Evolutionary conservation across 2,329 filamentous ascomycete species (phyloP), one percentile per base, ranked within the genome.

Genomic region (Sarocladium oryzae): DNA sequence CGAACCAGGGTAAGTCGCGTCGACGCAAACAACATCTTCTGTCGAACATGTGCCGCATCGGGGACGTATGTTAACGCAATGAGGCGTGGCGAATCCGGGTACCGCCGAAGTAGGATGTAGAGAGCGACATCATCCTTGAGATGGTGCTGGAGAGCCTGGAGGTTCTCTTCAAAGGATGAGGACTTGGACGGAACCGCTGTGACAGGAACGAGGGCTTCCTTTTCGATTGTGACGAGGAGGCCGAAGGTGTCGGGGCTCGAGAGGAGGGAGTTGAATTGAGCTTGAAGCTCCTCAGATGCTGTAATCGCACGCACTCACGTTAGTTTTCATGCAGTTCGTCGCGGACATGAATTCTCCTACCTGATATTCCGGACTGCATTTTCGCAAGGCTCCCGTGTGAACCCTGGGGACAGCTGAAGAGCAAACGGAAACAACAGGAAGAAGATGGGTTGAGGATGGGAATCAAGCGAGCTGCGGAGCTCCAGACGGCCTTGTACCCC

Each of bases 21-120:
- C 21, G 83, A 81, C 5, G 88, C 88, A 66, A 92, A 91, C 20
- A 93, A 78, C 85, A 89, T 93, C 75, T 93, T 93, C 65, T 89
- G 85, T 35, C 88, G 83, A 52, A 93, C 88, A 24, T 85, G 86
- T 35, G 88, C 88, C 1, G 80, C 64, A 66, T 92, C 86, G 23
- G 88, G 89, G 5, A 93, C 82, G 66, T 90, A 93, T 32, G 87
- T 89, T 32, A 91, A 72, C 41, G 84, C 86, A 23, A 86, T 70
- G 56, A 90, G 82, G 56, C 67, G 68, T n/a, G 78, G 79, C 3
- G 72, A 66, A 33, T 68, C 64, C 49, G 81, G 74, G 65, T 84
- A 76, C 51, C 85, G 82, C 46, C 87, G 85, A 37, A 93, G 79
- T 60, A 93, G 79, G 58, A 88, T 76, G 70, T 91, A 93, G 41